A percentile compares a stretch with the other conserved stretches of the same genome.
phyloP scores from a whole-genome alignment of 192 early-diverging fungal genomes.

The Chytriomyces hyalinus region DNA sequence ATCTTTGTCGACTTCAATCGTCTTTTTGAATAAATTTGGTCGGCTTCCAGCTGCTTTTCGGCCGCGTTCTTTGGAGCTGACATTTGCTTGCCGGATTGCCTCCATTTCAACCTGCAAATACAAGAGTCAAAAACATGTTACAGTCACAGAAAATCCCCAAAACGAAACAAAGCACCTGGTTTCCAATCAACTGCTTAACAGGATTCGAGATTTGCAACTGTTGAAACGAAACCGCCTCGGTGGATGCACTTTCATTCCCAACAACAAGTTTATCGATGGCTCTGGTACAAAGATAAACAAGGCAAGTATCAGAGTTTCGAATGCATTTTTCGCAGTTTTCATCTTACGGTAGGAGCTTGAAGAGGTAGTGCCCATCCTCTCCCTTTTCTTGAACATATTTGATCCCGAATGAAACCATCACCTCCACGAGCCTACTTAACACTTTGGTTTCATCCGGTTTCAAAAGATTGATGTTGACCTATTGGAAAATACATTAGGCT shows the following conservation, averaged over 20 bases:
- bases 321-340: not conserved
- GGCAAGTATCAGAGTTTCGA: not conserved
- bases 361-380: constrained; percentile 26
- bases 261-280: constrained; percentile 43
- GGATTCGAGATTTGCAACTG: constrained; percentile 61
- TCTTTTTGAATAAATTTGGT: not conserved
- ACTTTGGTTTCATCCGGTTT: constrained; percentile 65
- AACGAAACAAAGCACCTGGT: constrained; percentile 58
- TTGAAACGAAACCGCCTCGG: not conserved
- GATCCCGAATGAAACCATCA: constrained; percentile 75
- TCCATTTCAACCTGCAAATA: constrained; percentile 19
- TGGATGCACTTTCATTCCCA: not conserved
- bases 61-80: constrained; percentile 4
- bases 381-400: constrained; percentile 71
- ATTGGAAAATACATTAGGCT: not conserved
- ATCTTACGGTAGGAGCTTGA: constrained; percentile 70
- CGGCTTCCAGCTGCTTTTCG: constrained; percentile 1
- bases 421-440: constrained; percentile 62
- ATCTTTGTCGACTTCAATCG: not conserved
- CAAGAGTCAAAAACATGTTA: not conserved
- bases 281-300: constrained; percentile 24
- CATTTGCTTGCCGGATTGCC: constrained; percentile 33
- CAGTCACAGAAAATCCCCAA: not conserved
- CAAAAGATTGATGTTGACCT: constrained; percentile 67
- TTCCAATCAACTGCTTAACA: constrained; percentile 79